Percentiles rank a stretch among this genome's conserved stretches.
Evolutionary conservation across 2,329 filamentous ascomycete species (phyloP).

Genomic region (Pseudocercospora pini-densiflorae): DNA sequence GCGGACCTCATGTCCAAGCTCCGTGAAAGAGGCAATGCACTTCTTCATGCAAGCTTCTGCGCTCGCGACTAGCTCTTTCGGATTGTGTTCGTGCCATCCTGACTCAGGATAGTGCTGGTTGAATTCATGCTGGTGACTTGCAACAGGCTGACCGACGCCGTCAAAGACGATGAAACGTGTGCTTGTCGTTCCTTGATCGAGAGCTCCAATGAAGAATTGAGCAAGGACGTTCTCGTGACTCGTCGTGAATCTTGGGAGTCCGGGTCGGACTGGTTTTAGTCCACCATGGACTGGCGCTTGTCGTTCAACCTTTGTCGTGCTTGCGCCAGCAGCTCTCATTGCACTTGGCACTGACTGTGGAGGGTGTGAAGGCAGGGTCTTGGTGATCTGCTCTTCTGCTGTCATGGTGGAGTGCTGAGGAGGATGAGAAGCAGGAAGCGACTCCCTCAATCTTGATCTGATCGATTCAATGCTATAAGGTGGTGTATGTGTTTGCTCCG

Average conservation of each 20-base stretch:
- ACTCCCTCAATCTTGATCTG: background rate
- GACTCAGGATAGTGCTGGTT: constrained; percentile 82
- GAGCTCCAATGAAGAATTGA: constrained; percentile 76
- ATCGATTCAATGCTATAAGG: background rate
- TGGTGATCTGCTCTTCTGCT: constrained; percentile 6
- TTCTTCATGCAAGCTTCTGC: constrained; percentile 80
- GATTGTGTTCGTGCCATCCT: constrained; percentile 92
- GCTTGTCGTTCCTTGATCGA: constrained; percentile 90
- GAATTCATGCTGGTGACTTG: constrained; percentile 85
- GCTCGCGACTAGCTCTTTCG: constrained; percentile 73
- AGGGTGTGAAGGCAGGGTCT: constrained; percentile 12
- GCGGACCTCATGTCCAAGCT: constrained; percentile 67
- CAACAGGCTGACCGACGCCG: constrained; percentile 74
- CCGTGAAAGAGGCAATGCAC: constrained; percentile 71
- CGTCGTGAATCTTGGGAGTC: constrained; percentile 39
- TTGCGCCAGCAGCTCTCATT: constrained; percentile 21
- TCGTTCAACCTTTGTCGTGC: constrained; percentile 18
- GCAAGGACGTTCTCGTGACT: constrained; percentile 41
- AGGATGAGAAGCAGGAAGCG: background rate
- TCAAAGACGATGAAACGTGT: constrained; percentile 92
- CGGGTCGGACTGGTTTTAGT: constrained; percentile 28
- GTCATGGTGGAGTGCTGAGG: constrained; percentile 1
- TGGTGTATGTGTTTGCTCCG: background rate
- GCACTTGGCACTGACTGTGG: constrained; percentile 4
- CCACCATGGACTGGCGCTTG: constrained; percentile 6